Base-by-base conservation (phyloP, 495 filamentous ascomycete species). In the Cetradonia linearis region DNA sequence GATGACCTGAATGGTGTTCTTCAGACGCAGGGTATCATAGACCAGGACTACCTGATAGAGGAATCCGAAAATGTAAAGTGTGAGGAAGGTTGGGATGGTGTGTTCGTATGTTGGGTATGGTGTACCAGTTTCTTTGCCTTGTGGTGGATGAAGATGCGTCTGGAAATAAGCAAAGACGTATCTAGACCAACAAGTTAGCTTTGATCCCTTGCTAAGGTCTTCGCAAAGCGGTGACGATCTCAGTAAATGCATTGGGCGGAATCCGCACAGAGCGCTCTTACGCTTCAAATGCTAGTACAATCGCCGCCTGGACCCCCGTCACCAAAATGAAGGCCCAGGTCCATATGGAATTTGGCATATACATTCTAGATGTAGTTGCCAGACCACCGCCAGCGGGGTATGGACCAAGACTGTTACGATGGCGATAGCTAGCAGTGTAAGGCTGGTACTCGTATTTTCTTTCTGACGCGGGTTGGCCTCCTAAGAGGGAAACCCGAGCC, bases 1-100 rank as follows among this genome's bases (percentile, higher is more conserved):
- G 66, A 98, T 97, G 69, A 98, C 78, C 72, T 98, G 93, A 80
- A 98, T 98, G 16, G 93, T 98, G 74, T 98, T 98, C 75, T 96
- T 96, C 68, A 91, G 74, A 52, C 90, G 84, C 61, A 98, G 76
- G 3, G 94, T 92, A 78, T 98, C 93, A 74, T 88, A 96, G 16
- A 93, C 86, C 28, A 98, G 76, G 36, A 93, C 70, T 6, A 97
- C 70, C 66, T 96, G 84, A 73, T 97, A 98, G 58, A 98, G 68
- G 72, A 94, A 95, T 56, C 89, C 93, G 72, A 98, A 95, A 69
- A 96, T 94, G 73, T 96, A 94, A n/a, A 98, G 80, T 13, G 92
- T 86, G 28, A 98, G 78, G 72, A 96, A 96, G 16, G 89, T 95
- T 28, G 88, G 85, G 55, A 93, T 88, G 0, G 87, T 88, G 69